Base-by-base conservation (phyloP, 768 basidiomycete species). In the Kwoniella sp. region DNA sequence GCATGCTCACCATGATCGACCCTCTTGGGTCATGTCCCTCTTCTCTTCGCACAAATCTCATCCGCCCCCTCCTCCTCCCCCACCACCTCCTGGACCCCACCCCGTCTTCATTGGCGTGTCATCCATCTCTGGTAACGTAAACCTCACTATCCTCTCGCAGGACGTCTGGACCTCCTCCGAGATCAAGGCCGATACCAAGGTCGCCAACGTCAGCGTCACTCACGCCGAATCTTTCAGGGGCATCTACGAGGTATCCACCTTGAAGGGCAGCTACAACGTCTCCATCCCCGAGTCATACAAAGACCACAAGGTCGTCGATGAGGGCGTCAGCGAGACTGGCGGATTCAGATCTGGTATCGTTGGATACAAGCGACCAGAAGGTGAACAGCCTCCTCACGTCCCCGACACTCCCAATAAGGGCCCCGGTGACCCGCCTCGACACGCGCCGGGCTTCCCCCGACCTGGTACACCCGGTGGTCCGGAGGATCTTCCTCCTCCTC, bases 81-180 rank as follows among this genome's bases (percentile, higher is more conserved):
- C 33, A 40, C 22, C 50, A n/a, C 65, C 60, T 10, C 65, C 62
- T 29, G 55, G 51, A 13, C 67, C 70, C 24, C 68, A 64, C 17
- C 71, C 74, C 21, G 68, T 55, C 15, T 63, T 59, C 37, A 71
- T 74, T 60, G 51, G 55, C 26, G 74, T 69, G 2, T 64, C 57
- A 36, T 64, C 72, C 9, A 44, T 58, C 2, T 72, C 67, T 8
- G 72, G 74, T 22, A 55, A 55, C 10, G 44, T 73, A 26, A 65
- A 67, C n/a, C 58, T 74, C 24, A 52, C 58, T 24, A 58, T 73
- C 60, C 62, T 50, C 17, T 46, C 59, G 37, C 53, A 69, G 26
- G 65, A 63, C 17, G 40, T 24, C 6, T 55, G 55, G 57, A 50
- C 58, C 36, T 65, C 58, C n/a, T 56, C 65, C 26, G 50, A 59